Percentiles rank a stretch among this genome's conserved stretches.
These are phyloP conservation scores for Paxillus involutus DNA, from an alignment of 768 basidiomycete species.

Conservation along the genomic window DNA sequence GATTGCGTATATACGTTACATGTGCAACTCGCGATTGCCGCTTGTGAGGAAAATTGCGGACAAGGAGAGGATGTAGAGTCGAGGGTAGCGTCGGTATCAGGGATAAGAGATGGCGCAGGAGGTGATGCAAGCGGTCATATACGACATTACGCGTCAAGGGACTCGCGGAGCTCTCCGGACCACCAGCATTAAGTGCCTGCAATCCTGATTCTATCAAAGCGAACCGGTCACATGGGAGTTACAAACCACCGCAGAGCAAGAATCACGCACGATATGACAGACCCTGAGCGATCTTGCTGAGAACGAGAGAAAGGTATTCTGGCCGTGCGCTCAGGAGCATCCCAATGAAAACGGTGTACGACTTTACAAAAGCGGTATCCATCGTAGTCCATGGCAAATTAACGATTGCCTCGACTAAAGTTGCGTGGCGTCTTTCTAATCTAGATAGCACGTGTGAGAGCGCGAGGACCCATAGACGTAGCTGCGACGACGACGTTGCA, in stretches of 20 bases:
- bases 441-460: slow-evolving; percentile 92
- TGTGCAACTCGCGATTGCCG: slow-evolving; percentile 79
- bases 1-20: slow-evolving; percentile 87
- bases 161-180: slow-evolving; percentile 61
- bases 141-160: slow-evolving; percentile 81
- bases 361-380: slow-evolving; percentile 80
- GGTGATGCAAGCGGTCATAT: slow-evolving; percentile 83
- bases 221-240: slow-evolving; percentile 4
- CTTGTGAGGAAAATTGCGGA: slow-evolving; percentile 90
- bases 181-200: slow-evolving; percentile 54
- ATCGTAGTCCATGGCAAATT: slow-evolving; percentile 92
- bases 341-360: slow-evolving; percentile 86
- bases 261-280: slow-evolving; percentile 81
- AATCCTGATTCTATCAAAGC: slow-evolving; percentile 62
- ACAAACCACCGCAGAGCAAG: background rate
- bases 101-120: slow-evolving; percentile 83
- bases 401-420: slow-evolving; percentile 84
- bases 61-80: slow-evolving; percentile 81
- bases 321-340: slow-evolving; percentile 90
- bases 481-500: slow-evolving; percentile 44
- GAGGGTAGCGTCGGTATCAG: slow-evolving; percentile 91
- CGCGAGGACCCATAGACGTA: slow-evolving; percentile 81
- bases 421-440: slow-evolving; percentile 75
- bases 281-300: slow-evolving; percentile 79
- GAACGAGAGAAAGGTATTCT: slow-evolving; percentile 85